phyloP scores from a whole-genome alignment of 352 stramenopile genomes.

The Globisporangium emineosum region DNA sequence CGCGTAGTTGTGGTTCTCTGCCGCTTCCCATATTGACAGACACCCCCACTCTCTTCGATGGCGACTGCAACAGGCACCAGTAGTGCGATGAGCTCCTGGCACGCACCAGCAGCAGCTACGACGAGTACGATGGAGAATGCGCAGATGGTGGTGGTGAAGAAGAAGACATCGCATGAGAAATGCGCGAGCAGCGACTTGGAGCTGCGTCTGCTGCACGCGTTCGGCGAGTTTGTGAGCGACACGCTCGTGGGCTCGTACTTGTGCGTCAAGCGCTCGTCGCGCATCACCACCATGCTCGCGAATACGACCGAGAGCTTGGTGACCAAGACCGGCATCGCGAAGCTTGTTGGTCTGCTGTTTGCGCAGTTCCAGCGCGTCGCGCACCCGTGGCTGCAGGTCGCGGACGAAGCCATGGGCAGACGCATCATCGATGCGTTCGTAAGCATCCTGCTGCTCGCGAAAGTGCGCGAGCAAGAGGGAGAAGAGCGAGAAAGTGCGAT shows the following conservation, averaged over 20 bases:
- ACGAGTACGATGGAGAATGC: background rate
- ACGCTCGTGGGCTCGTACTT: constrained; percentile 41
- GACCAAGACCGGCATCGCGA: constrained; percentile 33
- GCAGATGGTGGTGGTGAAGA: background rate
- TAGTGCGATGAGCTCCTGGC: background rate
- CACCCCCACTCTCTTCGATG: no score
- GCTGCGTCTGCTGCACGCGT: constrained; percentile 53
- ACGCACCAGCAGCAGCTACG: background rate
- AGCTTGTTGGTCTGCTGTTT: constrained; percentile 46
- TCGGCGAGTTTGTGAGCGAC: constrained; percentile 36
- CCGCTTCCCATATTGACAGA: background rate
- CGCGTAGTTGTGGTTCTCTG: constrained; percentile 2
- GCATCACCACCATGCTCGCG: constrained; percentile 42
- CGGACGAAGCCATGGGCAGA: constrained; percentile 61
- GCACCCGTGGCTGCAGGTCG: constrained; percentile 42
- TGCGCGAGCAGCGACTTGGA: constrained; percentile 35
- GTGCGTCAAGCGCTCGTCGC: constrained; percentile 46
- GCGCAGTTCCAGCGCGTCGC: constrained; percentile 56
- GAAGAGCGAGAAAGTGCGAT: constrained; percentile 1
- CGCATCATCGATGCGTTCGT: constrained; percentile 59
- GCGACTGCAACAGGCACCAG: background rate
- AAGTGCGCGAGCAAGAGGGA: constrained; percentile 20
- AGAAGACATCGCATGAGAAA: background rate
- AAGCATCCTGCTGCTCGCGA: constrained; percentile 42
- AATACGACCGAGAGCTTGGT: constrained; percentile 49